These are phyloP conservation scores for Monilinia laxa DNA, from an alignment of 2,329 filamentous ascomycete genomes.

Conservation along the genomic window DNA sequence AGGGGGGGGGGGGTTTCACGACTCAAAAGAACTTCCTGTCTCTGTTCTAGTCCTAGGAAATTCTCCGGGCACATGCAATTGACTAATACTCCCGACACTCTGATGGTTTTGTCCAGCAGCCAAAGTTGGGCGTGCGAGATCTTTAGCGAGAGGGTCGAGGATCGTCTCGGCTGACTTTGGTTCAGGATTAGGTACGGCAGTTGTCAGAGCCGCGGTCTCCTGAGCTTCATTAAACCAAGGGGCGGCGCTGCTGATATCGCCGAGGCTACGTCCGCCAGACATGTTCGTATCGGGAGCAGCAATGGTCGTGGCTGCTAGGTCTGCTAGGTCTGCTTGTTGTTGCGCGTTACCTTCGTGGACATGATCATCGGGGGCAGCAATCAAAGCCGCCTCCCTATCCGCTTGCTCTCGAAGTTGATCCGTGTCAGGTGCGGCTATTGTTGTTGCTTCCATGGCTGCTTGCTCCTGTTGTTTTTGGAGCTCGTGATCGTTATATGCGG, in stretches of 20 bases:
- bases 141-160: constrained; percentile 28
- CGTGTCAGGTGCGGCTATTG: constrained; percentile 34
- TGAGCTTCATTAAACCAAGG: background rate
- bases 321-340: constrained; percentile 26
- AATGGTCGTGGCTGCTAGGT: constrained; percentile 24
- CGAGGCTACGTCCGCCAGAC: constrained; percentile 32
- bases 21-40: constrained; percentile 4
- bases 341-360: constrained; percentile 24
- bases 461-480: constrained; percentile 27
- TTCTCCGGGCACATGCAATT: constrained; percentile 40
- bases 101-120: constrained; percentile 34
- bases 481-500: constrained; percentile 29
- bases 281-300: constrained; percentile 28
- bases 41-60: constrained; percentile 29
- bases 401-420: constrained; percentile 27
- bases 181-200: background rate
- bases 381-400: constrained; percentile 30
- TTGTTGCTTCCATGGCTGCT: constrained; percentile 27
- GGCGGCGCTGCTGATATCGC: constrained; percentile 24
- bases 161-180: constrained; percentile 23
- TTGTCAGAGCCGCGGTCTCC: constrained; percentile 15
- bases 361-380: constrained; percentile 34
- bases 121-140: constrained; percentile 29
- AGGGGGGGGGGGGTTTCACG: background rate
- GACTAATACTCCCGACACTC: constrained; percentile 35